These are phyloP conservation scores for Pleurotus cornucopiae DNA, from an alignment of 768 basidiomycete genomes.

Conservation along the genomic window DNA sequence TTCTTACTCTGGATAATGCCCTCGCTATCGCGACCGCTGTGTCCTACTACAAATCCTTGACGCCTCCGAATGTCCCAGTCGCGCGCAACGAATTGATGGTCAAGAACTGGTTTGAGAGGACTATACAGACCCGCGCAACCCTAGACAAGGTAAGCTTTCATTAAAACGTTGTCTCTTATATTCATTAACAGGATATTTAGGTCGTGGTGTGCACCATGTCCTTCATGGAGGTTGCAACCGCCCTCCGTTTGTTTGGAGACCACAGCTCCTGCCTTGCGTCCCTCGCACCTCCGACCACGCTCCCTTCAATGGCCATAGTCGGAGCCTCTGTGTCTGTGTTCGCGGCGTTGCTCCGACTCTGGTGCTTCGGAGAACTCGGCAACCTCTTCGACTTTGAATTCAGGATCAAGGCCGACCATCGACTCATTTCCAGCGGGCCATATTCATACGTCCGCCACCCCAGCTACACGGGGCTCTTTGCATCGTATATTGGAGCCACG, in stretches of 20 bases:
- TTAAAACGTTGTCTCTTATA: neutral
- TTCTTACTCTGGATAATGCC: slow-evolving; percentile 14
- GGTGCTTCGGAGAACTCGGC: slow-evolving; percentile 20
- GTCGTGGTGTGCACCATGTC: neutral
- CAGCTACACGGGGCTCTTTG: slow-evolving; percentile 14
- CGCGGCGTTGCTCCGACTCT: neutral
- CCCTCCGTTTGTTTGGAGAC: neutral
- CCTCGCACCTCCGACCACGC: neutral
- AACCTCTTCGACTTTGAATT: slow-evolving; percentile 20
- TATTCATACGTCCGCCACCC: slow-evolving; percentile 22
- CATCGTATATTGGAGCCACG: neutral
- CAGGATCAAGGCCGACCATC: slow-evolving; percentile 14
- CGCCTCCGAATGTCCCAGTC: slow-evolving; percentile 35
- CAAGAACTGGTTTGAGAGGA: slow-evolving; percentile 19
- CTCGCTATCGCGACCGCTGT: slow-evolving; percentile 24
- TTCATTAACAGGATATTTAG: neutral
- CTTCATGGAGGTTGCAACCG: neutral
- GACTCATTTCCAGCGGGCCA: slow-evolving; percentile 20
- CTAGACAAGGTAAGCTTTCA: neutral
- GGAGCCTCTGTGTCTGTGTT: neutral
- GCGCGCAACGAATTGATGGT: slow-evolving; percentile 27
- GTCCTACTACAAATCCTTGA: slow-evolving; percentile 32
- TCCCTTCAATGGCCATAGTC: neutral
- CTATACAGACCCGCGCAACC: neutral
- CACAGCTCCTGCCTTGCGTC: neutral